A percentile compares a stretch with the other conserved stretches of the same genome.
Evolutionary conservation across 352 stramenopile species (phyloP).

Genomic region (Pythium coloratum): DNA sequence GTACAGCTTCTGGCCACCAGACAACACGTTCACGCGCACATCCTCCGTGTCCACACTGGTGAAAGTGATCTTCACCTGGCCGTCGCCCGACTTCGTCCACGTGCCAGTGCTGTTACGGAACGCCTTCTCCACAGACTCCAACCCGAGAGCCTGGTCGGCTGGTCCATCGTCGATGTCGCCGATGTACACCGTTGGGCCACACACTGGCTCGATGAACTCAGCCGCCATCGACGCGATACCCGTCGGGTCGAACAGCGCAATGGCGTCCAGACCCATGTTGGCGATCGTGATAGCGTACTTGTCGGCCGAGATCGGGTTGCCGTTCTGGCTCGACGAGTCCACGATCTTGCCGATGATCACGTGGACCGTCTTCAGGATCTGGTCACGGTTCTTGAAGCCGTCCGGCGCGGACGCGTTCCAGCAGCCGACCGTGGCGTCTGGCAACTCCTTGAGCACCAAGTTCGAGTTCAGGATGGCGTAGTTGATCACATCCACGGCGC

Average conservation of each 20-base stretch:
- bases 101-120: conserved; percentile 42
- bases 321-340: conserved; percentile 37
- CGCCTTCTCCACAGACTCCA: conserved; percentile 40
- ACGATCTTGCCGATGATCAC: conserved; percentile 52
- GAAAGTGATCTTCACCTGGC: conserved; percentile 43
- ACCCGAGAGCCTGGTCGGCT: conserved; percentile 42
- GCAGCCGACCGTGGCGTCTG: conserved; percentile 45
- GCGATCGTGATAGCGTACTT: conserved; percentile 45
- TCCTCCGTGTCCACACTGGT: conserved; percentile 44
- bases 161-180: conserved; percentile 50
- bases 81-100: conserved; percentile 46
- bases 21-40: conserved; percentile 53
- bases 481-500: conserved; percentile 42
- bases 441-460: conserved; percentile 48
- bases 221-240: conserved; percentile 42
- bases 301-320: conserved; percentile 30
- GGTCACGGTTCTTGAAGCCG: conserved; percentile 32
- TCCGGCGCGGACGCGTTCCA: conserved; percentile 14
- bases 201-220: conserved; percentile 58
- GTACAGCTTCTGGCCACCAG: conserved; percentile 43
- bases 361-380: conserved; percentile 40
- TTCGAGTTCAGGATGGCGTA: conserved; percentile 39
- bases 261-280: conserved; percentile 42
- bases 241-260: conserved; percentile 46
- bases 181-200: conserved; percentile 44